Percentiles rank a stretch among this genome's conserved stretches.
Evolutionary conservation across 805 yeast genomes (phyloP).

Genomic region (Lachancea sp.): DNA sequence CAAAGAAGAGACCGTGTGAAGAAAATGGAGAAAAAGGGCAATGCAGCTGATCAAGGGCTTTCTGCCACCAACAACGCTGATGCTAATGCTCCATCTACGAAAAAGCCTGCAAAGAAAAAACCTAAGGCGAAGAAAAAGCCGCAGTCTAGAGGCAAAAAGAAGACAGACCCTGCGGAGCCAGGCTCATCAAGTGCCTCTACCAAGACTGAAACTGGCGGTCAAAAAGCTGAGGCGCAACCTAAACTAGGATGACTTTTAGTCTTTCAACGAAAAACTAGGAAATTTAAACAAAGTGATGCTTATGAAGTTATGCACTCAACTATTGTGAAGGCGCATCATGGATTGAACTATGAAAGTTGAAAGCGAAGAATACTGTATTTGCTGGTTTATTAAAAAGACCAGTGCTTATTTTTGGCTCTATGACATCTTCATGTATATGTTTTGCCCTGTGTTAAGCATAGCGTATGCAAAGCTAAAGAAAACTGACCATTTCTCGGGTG

Average conservation of each 20-base stretch:
- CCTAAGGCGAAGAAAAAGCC: neutral
- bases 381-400: neutral
- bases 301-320: no score
- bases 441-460: conserved; percentile 18
- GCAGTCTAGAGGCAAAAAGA: neutral
- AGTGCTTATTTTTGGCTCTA: neutral
- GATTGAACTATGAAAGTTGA: no score
- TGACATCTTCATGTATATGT: conserved; percentile 16
- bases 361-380: no score
- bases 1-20: conserved; percentile 22
- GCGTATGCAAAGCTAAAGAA: conserved; percentile 24
- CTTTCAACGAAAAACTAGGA: no score
- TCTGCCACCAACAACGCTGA: neutral
- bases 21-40: conserved; percentile 13
- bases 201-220: neutral
- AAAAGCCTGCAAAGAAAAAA: neutral
- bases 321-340: no score
- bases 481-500: conserved; percentile 22
- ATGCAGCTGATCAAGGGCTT: neutral
- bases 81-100: neutral
- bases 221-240: neutral
- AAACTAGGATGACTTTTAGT: neutral
- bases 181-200: neutral
- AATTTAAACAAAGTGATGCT: no score
- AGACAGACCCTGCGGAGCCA: neutral